These are phyloP conservation scores for Phialemoniopsis sp. DNA, from an alignment of 2,329 filamentous ascomycete genomes.

Conservation along the genomic window DNA sequence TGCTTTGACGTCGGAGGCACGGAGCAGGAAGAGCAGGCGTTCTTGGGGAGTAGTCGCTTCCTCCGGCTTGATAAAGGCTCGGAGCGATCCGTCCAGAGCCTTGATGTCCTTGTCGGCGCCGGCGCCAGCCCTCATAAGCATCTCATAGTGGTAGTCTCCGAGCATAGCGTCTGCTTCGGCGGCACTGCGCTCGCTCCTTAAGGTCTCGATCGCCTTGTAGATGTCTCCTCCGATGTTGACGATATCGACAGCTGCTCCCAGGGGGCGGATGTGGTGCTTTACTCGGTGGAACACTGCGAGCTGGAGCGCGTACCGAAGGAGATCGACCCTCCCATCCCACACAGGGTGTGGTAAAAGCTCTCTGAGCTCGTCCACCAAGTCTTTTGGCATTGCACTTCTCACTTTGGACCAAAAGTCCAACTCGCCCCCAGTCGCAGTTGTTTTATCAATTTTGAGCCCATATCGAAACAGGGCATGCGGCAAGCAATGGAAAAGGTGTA, in stretches of 20 bases:
- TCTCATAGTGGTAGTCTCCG: no score
- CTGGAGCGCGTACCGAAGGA: constrained; percentile 2
- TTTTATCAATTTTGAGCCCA: background rate
- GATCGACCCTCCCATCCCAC: constrained; percentile 1
- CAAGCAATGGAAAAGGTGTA: constrained; percentile 1
- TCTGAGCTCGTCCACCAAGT: constrained; percentile 1
- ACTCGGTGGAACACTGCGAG: constrained; percentile 1
- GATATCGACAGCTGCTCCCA: background rate
- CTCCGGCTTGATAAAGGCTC: background rate
- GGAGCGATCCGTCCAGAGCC: background rate
- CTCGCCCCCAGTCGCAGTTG: no score
- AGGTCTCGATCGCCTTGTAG: no score
- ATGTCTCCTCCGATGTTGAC: no score
- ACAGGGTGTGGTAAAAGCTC: constrained; percentile 2
- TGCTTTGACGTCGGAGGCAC: background rate
- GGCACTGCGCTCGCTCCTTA: no score
- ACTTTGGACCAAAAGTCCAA: no score
- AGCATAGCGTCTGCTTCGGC: no score
- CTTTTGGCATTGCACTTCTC: background rate
- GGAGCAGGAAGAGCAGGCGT: constrained; percentile 1
- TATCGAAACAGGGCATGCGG: constrained; percentile 4
- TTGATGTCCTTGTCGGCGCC: constrained; percentile 1
- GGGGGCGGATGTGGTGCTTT: constrained; percentile 1
- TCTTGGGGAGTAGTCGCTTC: background rate
- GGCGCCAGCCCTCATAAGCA: background rate